Evolutionary conservation across 768 basidiomycete genomes (phyloP).

Genomic region (Termitomyces sp.): DNA sequence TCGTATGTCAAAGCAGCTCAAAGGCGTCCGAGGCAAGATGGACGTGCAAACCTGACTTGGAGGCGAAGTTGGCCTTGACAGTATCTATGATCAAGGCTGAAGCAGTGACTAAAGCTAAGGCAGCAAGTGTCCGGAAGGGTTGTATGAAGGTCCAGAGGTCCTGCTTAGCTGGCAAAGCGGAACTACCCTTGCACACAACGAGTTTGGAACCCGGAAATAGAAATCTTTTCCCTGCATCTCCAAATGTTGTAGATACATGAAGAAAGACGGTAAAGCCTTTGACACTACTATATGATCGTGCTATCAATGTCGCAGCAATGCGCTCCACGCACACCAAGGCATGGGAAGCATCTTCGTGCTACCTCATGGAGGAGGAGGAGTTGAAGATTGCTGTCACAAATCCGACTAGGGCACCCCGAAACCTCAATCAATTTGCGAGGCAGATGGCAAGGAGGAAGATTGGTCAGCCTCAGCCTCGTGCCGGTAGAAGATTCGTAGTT

Average conservation of each 20-base stretch:
- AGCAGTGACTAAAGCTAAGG: slow-evolving; percentile 9
- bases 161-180: slow-evolving; percentile 1
- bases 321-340: slow-evolving; percentile 54
- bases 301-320: slow-evolving; percentile 33
- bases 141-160: slow-evolving; percentile 6
- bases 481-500: slow-evolving; percentile 53
- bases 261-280: slow-evolving; percentile 27
- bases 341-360: slow-evolving; percentile 56
- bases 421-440: slow-evolving; percentile 46
- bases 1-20: slow-evolving; percentile 42
- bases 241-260: slow-evolving; percentile 33
- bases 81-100: slow-evolving; percentile 3
- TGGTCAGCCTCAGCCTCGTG: slow-evolving; percentile 52
- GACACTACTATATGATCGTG: slow-evolving; percentile 32
- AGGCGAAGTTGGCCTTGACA: slow-evolving; percentile 10
- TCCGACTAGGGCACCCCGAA: slow-evolving; percentile 28
- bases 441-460: slow-evolving; percentile 44
- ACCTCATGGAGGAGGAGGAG: slow-evolving; percentile 43
- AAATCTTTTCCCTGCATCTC: slow-evolving; percentile 21
- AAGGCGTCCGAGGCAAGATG: slow-evolving; percentile 21
- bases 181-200: slow-evolving; percentile 2
- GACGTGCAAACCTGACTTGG: slow-evolving; percentile 16
- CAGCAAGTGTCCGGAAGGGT: slow-evolving; percentile 14
- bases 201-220: slow-evolving; percentile 14
- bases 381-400: slow-evolving; percentile 26